Evolutionary conservation across 108 stramenopile species (phyloP).

Genomic region (Nannochloropsis oceanica): DNA sequence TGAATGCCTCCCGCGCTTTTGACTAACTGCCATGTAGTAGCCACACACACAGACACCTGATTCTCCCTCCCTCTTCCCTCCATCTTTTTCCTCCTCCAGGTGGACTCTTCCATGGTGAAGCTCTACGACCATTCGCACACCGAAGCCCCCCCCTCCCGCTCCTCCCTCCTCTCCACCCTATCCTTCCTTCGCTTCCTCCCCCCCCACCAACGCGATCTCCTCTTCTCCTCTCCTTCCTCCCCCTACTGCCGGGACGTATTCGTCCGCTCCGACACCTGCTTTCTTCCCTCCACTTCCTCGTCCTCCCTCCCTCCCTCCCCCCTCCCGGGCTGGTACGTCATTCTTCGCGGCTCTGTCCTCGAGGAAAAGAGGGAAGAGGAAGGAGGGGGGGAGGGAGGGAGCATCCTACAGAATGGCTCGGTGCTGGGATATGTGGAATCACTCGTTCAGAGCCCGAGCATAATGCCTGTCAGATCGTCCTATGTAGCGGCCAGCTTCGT

Average conservation of each 20-base stretch:
- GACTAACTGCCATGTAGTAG: too few relatives aligned
- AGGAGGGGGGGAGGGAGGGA: neutral
- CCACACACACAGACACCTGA: too few relatives aligned
- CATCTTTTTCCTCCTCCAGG: neutral
- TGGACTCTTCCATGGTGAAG: neutral
- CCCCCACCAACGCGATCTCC: neutral
- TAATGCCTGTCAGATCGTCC: neutral
- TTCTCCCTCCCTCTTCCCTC: neutral
- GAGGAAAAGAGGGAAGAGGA: neutral
- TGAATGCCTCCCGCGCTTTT: too few relatives aligned
- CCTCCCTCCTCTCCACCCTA: neutral
- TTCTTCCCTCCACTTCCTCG: neutral
- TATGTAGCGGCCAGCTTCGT: neutral
- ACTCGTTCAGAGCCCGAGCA: neutral
- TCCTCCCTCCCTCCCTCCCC: neutral
- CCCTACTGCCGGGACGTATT: neutral
- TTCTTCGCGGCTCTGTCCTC: neutral
- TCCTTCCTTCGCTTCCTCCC: neutral
- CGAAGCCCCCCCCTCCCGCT: neutral
- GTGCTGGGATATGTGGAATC: neutral
- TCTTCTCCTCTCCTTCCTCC: neutral
- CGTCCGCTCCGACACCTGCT: neutral
- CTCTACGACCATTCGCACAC: neutral
- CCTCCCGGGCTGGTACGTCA: neutral
- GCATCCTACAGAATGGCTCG: neutral